phyloP scores from a whole-genome alignment of 2,329 filamentous ascomycete species.

The Sarocladium kiliense region DNA sequence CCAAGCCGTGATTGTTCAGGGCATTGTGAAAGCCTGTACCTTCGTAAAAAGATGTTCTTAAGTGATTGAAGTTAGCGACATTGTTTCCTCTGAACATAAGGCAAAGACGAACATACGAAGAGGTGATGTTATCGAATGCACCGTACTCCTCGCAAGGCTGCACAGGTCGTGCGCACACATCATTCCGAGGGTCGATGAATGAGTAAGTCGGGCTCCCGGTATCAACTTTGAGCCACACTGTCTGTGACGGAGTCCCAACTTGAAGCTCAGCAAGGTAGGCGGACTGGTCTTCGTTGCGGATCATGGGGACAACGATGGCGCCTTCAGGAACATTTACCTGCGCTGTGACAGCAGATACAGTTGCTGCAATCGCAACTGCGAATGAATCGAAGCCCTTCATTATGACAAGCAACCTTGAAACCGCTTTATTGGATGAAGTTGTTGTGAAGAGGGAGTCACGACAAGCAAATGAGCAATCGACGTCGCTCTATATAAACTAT shows the following conservation, averaged over 20 bases:
- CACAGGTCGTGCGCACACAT: not conserved
- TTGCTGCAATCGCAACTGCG: not conserved
- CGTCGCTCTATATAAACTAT: no score
- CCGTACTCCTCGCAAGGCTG: not conserved
- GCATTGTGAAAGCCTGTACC: not conserved
- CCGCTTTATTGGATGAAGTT: no score
- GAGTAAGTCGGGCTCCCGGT: slow-evolving; percentile 3
- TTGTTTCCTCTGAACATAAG: not conserved
- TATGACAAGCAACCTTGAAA: not conserved
- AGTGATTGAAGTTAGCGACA: not conserved
- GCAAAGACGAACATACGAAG: not conserved
- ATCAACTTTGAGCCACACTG: not conserved
- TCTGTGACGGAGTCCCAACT: slow-evolving; percentile 2
- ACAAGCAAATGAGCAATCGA: not conserved
- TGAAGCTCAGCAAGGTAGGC: slow-evolving; percentile 3
- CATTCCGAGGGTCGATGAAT: not conserved
- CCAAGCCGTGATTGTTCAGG: not conserved
- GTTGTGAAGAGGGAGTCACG: no score
- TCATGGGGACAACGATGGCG: not conserved
- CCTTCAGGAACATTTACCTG: not conserved
- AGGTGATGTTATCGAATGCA: slow-evolving; percentile 2
- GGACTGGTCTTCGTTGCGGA: not conserved
- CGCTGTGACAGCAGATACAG: not conserved
- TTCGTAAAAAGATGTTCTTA: not conserved
- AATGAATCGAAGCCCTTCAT: not conserved